phyloP scores from a whole-genome alignment of 2,329 filamentous ascomycete species.

The Lecanicillium sp. region DNA sequence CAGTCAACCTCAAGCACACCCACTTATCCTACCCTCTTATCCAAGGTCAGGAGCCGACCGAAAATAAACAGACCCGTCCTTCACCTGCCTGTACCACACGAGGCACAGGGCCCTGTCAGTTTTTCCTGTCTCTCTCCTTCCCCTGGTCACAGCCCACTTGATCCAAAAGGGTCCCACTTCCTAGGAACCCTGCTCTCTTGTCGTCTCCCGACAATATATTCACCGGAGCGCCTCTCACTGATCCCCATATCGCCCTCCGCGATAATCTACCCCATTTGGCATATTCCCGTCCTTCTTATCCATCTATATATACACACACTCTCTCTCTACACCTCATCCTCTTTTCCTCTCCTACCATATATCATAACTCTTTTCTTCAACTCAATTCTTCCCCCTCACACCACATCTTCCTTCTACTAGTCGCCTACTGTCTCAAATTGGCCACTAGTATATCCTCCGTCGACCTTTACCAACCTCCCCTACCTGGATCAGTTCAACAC shows the following conservation, averaged over 20 bases:
- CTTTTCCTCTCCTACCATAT: neutral
- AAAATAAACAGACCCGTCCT: slow-evolving; percentile 8
- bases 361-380: slow-evolving; percentile 2
- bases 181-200: slow-evolving; percentile 6
- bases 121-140: slow-evolving; percentile 5
- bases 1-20: slow-evolving; percentile 3
- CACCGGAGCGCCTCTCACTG: slow-evolving; percentile 6
- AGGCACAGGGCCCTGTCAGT: slow-evolving; percentile 7
- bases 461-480: too few relatives aligned
- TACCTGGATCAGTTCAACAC: too few relatives aligned
- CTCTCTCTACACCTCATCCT: slow-evolving; percentile 1
- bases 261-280: slow-evolving; percentile 2
- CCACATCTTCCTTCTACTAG: too few relatives aligned
- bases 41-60: slow-evolving; percentile 5
- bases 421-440: too few relatives aligned
- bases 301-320: slow-evolving; percentile 1
- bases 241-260: neutral
- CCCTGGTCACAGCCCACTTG: slow-evolving; percentile 9
- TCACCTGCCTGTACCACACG: slow-evolving; percentile 7
- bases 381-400: neutral
- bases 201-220: slow-evolving; percentile 8
- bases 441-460: too few relatives aligned
- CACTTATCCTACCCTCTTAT: slow-evolving; percentile 5
- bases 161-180: slow-evolving; percentile 8
- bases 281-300: neutral